Conservation (phyloP, 2,329 filamentous ascomycete species). For the Epichloe brachyelytri region DNA sequence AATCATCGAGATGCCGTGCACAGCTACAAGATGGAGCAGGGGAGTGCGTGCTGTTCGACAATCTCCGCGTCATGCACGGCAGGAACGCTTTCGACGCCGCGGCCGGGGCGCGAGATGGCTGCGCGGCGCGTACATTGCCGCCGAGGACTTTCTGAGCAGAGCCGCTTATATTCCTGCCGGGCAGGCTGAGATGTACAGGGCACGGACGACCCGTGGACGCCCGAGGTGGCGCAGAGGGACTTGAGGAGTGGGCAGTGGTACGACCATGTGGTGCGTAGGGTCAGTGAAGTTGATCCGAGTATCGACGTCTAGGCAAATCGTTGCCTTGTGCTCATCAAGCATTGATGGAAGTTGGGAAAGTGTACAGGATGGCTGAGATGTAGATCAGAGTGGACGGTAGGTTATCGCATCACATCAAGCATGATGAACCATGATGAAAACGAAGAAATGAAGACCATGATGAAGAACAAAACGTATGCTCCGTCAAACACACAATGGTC, state of each 20-base stretch:
- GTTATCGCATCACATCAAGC: no score
- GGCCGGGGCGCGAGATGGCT: constrained; percentile 60
- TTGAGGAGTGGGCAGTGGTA: constrained; percentile 17
- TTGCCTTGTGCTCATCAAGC: no score
- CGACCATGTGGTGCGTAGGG: constrained; percentile 12
- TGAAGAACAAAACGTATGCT: no score
- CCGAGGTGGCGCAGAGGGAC: constrained; percentile 11
- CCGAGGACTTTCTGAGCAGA: constrained; percentile 29
- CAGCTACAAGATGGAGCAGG: constrained; percentile 60
- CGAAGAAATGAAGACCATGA: no score
- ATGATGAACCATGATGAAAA: no score
- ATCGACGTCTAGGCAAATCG: constrained; percentile 1
- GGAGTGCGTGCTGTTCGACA: constrained; percentile 94
- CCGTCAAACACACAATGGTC: no score
- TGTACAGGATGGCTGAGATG: no score
- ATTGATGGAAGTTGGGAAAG: no score
- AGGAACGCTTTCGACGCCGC: constrained; percentile 57
- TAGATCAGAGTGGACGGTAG: no score
- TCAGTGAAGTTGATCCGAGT: constrained; percentile 10
- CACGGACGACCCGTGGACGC: constrained; percentile 13
- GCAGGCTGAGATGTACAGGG: constrained; percentile 14
- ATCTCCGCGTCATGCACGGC: constrained; percentile 74
- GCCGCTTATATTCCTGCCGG: constrained; percentile 18
- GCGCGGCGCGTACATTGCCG: constrained; percentile 69
- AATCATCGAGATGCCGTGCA: constrained; percentile 47